A percentile compares a stretch with the other conserved stretches of the same genome.
Evolutionary conservation across 129 eudicot genomes (phyloP).

Genomic region (Scalesia atractyloides): DNA sequence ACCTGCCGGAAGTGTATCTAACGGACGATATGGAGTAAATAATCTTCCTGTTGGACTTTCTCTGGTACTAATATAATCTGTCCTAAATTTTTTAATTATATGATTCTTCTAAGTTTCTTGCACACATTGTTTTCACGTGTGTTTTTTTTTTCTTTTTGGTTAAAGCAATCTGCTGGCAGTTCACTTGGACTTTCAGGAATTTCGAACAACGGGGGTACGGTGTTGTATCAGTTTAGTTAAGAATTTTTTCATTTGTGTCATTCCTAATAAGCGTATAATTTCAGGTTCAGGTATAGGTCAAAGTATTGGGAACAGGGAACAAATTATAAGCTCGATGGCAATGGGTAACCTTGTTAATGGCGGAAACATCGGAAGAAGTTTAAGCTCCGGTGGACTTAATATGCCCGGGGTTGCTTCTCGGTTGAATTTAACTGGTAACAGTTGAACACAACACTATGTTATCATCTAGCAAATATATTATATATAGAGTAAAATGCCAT

Average conservation of each 20-base stretch:
- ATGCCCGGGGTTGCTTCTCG: constrained; percentile 75
- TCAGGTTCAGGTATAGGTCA: constrained; percentile 59
- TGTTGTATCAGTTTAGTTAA: constrained; percentile 15
- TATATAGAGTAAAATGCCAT: neutral
- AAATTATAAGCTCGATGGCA: constrained; percentile 61
- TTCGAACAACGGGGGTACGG: constrained; percentile 67
- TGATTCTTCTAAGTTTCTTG: neutral
- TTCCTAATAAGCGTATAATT: constrained; percentile 32
- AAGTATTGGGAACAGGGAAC: constrained; percentile 65
- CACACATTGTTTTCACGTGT: constrained; percentile 6
- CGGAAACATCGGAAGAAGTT: constrained; percentile 64
- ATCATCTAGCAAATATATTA: neutral
- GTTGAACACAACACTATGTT: constrained; percentile 11
- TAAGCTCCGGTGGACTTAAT: constrained; percentile 63
- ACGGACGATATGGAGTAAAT: constrained; percentile 72
- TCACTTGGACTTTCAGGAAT: constrained; percentile 71
- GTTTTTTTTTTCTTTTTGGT: constrained; percentile 20
- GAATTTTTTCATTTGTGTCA: neutral
- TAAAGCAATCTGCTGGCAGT: constrained; percentile 70
- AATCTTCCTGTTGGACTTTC: constrained; percentile 69
- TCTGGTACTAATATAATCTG: constrained; percentile 47
- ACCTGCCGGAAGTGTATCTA: constrained; percentile 67
- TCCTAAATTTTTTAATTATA: neutral
- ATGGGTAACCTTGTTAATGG: constrained; percentile 67
- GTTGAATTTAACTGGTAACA: constrained; percentile 68